These are phyloP conservation scores for Amphichorda felina DNA, from an alignment of 2,329 filamentous ascomycete genomes.

Conservation along the genomic window DNA sequence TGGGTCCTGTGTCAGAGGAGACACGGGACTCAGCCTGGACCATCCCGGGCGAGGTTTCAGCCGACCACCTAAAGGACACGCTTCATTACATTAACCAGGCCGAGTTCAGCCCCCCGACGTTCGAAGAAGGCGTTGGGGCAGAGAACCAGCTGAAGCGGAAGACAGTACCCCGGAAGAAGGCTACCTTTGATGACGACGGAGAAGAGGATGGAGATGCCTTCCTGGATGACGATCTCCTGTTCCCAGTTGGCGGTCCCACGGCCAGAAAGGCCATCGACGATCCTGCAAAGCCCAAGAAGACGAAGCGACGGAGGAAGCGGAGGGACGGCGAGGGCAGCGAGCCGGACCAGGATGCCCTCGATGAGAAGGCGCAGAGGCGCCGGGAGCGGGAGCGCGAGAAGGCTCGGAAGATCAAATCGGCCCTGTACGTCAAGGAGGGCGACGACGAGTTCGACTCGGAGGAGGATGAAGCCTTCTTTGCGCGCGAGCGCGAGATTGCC, in stretches of 20 bases:
- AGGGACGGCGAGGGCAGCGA: constrained; percentile 29
- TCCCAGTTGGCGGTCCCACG: constrained; percentile 58
- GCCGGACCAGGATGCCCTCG: constrained; percentile 51
- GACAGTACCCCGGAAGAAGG: constrained; percentile 38
- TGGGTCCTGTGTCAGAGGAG: constrained; percentile 46
- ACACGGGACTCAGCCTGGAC: constrained; percentile 69
- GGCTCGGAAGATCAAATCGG: constrained; percentile 70
- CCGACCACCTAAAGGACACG: constrained; percentile 54
- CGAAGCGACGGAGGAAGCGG: constrained; percentile 29
- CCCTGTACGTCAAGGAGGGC: constrained; percentile 66
- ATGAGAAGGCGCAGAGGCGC: constrained; percentile 48
- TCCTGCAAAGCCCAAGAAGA: constrained; percentile 40
- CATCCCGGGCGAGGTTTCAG: constrained; percentile 53
- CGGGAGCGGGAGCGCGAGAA: constrained; percentile 65
- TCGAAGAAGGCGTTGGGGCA: constrained; percentile 63
- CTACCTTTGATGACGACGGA: constrained; percentile 61
- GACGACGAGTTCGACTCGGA: constrained; percentile 86
- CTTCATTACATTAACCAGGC: constrained; percentile 65
- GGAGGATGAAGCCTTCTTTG: constrained; percentile 61
- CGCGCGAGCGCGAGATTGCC: constrained; percentile 50
- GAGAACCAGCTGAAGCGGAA: constrained; percentile 73
- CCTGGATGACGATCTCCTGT: constrained; percentile 43
- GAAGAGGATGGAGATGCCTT: constrained; percentile 37
- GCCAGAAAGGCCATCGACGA: constrained; percentile 38
- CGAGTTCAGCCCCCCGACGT: constrained; percentile 65